Conservation (phyloP, 2,329 filamentous ascomycete genomes). For the Colletotrichum sojae region DNA sequence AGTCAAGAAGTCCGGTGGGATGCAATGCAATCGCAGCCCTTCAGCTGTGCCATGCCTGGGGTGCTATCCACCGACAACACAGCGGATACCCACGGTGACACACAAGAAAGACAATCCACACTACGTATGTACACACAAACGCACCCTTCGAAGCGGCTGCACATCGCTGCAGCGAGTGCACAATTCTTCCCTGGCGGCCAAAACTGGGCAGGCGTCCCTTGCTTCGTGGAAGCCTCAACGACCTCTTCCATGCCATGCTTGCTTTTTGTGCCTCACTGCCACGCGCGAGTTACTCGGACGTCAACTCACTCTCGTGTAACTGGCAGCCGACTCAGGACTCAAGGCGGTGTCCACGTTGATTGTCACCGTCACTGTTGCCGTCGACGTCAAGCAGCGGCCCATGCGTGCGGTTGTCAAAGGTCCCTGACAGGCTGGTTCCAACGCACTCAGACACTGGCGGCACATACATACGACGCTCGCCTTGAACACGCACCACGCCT, state of each 20-base stretch:
- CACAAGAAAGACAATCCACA: not conserved
- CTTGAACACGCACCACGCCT: too few species aligned
- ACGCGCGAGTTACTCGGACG: slow-evolving; percentile 16
- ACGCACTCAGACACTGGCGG: not conserved
- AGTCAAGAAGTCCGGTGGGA: too few species aligned
- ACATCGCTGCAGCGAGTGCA: not conserved
- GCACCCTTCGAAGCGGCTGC: not conserved
- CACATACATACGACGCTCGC: not conserved
- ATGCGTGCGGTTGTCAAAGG: not conserved
- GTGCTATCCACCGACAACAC: not conserved
- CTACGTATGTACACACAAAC: not conserved
- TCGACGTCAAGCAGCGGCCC: slow-evolving; percentile 16
- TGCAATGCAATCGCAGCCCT: too few species aligned
- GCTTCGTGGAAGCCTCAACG: slow-evolving; percentile 12
- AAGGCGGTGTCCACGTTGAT: slow-evolving; percentile 19
- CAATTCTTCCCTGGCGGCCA: not conserved
- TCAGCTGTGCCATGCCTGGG: too few species aligned
- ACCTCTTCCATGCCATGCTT: slow-evolving; percentile 25
- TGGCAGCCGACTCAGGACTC: slow-evolving; percentile 2
- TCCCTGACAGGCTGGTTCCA: not conserved
- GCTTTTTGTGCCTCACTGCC: slow-evolving; percentile 16
- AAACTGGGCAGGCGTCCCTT: not conserved
- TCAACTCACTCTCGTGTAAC: slow-evolving; percentile 30
- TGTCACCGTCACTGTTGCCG: slow-evolving; percentile 3
- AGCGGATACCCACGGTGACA: not conserved